phyloP scores from a whole-genome alignment of 2,329 filamentous ascomycete species.

The Trichoderma atrobrunneum region DNA sequence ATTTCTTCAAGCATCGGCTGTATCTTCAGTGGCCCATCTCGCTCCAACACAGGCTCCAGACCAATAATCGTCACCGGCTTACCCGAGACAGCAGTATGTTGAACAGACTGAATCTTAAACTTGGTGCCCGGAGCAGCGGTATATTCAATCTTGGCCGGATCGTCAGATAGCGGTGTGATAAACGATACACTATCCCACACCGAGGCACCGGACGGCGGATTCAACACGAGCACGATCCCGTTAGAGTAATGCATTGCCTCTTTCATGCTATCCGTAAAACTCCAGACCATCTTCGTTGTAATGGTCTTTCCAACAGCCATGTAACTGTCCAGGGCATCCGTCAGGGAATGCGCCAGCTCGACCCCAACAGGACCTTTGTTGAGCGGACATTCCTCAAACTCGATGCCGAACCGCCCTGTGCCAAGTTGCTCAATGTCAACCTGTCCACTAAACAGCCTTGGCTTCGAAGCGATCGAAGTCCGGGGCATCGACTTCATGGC shows the following conservation, averaged over 20 bases:
- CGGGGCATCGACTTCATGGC: slow-evolving; percentile 13
- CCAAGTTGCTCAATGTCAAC: slow-evolving; percentile 15
- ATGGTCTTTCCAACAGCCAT: slow-evolving; percentile 7
- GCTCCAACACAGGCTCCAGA: not conserved
- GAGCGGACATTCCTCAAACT: slow-evolving; percentile 15
- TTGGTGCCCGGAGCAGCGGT: not conserved
- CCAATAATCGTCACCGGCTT: not conserved
- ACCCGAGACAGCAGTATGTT: not conserved
- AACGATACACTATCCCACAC: slow-evolving; percentile 10
- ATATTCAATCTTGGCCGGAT: slow-evolving; percentile 12
- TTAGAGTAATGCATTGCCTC: slow-evolving; percentile 17
- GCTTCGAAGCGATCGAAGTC: not conserved
- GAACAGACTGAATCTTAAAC: slow-evolving; percentile 12
- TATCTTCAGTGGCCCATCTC: not conserved
- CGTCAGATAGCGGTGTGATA: slow-evolving; percentile 18
- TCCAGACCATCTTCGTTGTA: slow-evolving; percentile 20
- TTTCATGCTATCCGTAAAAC: slow-evolving; percentile 13
- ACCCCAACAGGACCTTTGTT: not conserved
- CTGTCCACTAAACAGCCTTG: slow-evolving; percentile 19
- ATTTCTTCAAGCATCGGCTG: not conserved
- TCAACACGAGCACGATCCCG: slow-evolving; percentile 7
- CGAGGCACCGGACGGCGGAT: not conserved
- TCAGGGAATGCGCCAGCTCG: not conserved
- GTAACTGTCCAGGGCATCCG: not conserved
- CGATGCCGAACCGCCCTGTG: slow-evolving; percentile 7